These are phyloP conservation scores for Eimeria praecox DNA, from an alignment of 169 alveolate species.

Conservation along the genomic window DNA sequence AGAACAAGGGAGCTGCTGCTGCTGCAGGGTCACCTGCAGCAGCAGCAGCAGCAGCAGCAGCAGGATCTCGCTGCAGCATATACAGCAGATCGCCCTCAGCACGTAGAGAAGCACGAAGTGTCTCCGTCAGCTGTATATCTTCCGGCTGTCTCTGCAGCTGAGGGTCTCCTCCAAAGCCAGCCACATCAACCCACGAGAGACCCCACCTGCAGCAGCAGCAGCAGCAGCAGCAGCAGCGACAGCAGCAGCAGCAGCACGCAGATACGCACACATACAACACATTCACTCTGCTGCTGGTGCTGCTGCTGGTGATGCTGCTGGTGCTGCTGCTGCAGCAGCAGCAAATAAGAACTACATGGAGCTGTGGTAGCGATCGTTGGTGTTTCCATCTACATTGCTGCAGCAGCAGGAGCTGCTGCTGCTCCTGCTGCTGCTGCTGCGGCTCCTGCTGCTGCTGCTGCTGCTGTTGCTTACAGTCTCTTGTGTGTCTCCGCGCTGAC, in stretches of 20 bases:
- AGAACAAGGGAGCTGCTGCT: conserved; percentile 51
- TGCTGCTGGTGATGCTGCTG: not conserved
- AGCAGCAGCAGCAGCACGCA: not conserved
- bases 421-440: conserved; percentile 35
- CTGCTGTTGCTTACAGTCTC: conserved; percentile 62
- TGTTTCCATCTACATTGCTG: not conserved
- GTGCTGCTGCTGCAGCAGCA: conserved; percentile 21
- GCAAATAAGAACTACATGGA: not conserved
- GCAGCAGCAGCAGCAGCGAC: conserved; percentile 37
- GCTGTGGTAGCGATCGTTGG: not conserved
- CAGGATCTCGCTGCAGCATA: conserved; percentile 54
- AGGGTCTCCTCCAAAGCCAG: conserved; percentile 42
- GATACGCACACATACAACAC: not conserved
- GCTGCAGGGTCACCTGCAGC: not conserved
- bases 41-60: not conserved
- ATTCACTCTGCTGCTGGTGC: not conserved
- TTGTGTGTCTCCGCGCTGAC: conserved; percentile 49
- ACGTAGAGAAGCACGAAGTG: conserved; percentile 8
- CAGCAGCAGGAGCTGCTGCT: not conserved
- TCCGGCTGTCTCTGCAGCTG: not conserved
- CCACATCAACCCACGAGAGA: conserved; percentile 46
- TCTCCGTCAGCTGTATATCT: conserved; percentile 30
- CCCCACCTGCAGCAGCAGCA: conserved; percentile 66
- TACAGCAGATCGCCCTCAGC: conserved; percentile 62
- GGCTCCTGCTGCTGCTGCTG: conserved; percentile 50